A percentile compares a stretch with the other conserved stretches of the same genome.
Evolutionary conservation across 1,284 basidiomycete genomes (phyloP).

Genomic region (Malassezia sp.): DNA sequence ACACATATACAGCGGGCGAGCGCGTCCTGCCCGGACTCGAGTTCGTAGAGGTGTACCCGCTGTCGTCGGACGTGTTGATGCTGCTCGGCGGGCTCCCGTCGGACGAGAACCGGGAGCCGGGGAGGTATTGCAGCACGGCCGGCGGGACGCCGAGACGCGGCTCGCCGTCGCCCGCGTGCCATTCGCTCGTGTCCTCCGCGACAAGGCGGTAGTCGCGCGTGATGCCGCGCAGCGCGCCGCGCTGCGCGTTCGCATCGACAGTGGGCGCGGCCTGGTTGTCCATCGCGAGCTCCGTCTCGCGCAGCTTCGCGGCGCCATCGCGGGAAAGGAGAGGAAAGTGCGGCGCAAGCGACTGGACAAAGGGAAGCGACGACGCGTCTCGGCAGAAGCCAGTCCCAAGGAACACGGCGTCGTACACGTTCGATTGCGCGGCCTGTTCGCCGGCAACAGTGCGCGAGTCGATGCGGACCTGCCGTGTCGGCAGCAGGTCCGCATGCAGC

Average conservation of each 20-base stretch:
- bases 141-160: neutral
- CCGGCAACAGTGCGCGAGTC: conserved; percentile 14
- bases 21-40: neutral
- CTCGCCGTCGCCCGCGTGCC: neutral
- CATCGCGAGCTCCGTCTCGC: conserved; percentile 23
- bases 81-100: conserved; percentile 10
- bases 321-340: conserved; percentile 31
- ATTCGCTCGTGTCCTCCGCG: conserved; percentile 10
- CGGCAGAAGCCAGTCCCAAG: conserved; percentile 41
- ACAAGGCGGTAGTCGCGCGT: conserved; percentile 43
- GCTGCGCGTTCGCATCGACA: conserved; percentile 26
- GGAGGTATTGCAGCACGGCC: conserved; percentile 1
- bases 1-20: conserved; percentile 25
- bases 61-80: neutral
- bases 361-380: conserved; percentile 21
- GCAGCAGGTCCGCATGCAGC: conserved; percentile 14
- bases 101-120: conserved; percentile 6
- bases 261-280: conserved; percentile 19
- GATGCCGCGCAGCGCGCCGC: conserved; percentile 33
- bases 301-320: conserved; percentile 13
- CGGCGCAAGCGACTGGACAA: conserved; percentile 24
- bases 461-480: conserved; percentile 4
- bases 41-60: conserved; percentile 9
- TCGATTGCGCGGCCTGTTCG: conserved; percentile 3
- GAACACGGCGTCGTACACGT: conserved; percentile 37